Conservation (phyloP, 106 monocot genomes). For the Cymbidium sinense region DNA sequence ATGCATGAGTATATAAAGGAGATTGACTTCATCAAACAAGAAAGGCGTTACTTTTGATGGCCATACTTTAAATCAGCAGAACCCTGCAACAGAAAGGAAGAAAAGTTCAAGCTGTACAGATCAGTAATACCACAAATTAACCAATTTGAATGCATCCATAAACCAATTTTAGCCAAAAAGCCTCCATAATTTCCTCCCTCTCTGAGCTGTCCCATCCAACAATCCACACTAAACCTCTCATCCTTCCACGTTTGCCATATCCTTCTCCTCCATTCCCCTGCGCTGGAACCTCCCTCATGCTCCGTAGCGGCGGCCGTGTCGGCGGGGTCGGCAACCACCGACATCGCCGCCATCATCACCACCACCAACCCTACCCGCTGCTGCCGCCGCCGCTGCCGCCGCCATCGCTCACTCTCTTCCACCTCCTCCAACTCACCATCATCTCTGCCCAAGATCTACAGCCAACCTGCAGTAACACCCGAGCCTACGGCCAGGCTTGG, state of each 20-base stretch:
- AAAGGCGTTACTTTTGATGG: no score
- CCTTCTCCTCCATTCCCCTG: neutral
- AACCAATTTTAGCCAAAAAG: neutral
- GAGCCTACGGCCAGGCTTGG: neutral
- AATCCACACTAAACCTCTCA: neutral
- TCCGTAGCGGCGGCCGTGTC: neutral
- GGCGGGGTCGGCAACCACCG: neutral
- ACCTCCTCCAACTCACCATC: conserved; percentile 10
- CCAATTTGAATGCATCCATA: neutral
- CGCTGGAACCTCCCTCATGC: neutral
- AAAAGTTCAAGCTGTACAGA: neutral
- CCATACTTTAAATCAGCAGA: no score
- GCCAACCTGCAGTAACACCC: neutral
- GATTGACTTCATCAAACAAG: no score
- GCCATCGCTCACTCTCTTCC: neutral
- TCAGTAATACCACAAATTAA: neutral
- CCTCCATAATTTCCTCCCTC: neutral
- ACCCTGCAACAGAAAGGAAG: neutral
- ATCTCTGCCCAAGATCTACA: conserved; percentile 10
- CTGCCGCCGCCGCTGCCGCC: neutral
- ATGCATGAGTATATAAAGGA: no score
- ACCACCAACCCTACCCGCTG: neutral
- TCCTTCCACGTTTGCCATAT: neutral
- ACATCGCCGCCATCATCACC: neutral
- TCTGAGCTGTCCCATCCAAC: neutral